Percentiles rank a stretch among this genome's conserved stretches.
These are phyloP conservation scores for Phellopilus nigrolimitatus DNA, from an alignment of 1,284 basidiomycete species.

Conservation along the genomic window DNA sequence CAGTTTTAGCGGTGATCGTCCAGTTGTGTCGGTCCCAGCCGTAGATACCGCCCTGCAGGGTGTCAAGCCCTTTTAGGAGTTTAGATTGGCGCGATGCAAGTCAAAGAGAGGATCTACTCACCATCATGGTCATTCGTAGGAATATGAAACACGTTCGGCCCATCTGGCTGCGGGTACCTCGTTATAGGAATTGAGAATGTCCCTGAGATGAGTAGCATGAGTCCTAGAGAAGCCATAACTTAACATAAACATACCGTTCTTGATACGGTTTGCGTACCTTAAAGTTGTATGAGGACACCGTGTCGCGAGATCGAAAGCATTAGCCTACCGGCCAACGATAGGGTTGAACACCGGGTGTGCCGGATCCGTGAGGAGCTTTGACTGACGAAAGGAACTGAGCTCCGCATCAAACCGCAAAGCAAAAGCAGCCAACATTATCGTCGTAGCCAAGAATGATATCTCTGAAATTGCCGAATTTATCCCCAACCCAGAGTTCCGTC, in stretches of 20 bases:
- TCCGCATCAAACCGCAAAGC: neutral
- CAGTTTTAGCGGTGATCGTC: slow-evolving; percentile 39
- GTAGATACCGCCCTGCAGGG: slow-evolving; percentile 47
- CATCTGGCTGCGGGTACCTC: slow-evolving; percentile 40
- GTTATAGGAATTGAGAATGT: slow-evolving; percentile 53
- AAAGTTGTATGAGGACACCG: too few relatives aligned
- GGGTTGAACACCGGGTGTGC: slow-evolving; percentile 13
- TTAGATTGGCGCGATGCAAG: neutral
- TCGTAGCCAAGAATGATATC: slow-evolving; percentile 17
- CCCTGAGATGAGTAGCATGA: too few relatives aligned
- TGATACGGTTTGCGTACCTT: slow-evolving; percentile 25
- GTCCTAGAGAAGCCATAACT: too few relatives aligned
- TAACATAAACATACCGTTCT: too few relatives aligned
- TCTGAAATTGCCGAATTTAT: slow-evolving; percentile 16
- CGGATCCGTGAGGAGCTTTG: slow-evolving; percentile 1
- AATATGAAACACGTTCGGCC: slow-evolving; percentile 44
- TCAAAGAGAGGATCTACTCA: neutral
- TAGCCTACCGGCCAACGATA: slow-evolving; percentile 9
- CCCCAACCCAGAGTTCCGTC: slow-evolving; percentile 22
- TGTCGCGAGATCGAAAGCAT: too few relatives aligned
- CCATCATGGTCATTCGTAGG: slow-evolving; percentile 39
- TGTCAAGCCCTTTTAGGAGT: slow-evolving; percentile 32
- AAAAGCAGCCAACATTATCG: slow-evolving; percentile 5
- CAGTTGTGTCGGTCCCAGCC: slow-evolving; percentile 54
- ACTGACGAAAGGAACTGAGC: neutral